phyloP scores from a whole-genome alignment of 352 stramenopile genomes.

The Pythium brassicae region DNA sequence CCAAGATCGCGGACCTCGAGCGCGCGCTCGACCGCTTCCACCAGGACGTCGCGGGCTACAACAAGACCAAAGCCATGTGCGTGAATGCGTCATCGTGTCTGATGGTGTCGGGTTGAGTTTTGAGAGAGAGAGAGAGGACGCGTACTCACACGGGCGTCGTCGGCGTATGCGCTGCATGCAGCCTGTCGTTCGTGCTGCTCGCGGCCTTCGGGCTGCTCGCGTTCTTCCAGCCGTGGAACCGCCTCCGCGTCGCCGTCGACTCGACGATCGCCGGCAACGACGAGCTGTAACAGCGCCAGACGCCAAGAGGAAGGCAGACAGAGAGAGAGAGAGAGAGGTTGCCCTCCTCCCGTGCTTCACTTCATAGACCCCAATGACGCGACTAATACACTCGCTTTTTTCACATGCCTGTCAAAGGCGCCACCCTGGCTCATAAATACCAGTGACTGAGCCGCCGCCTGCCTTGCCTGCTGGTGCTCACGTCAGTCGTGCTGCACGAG shows the following conservation, averaged over 20 bases:
- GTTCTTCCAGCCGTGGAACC: slow-evolving; percentile 73
- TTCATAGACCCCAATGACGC: no score
- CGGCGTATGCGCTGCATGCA: slow-evolving; percentile 3
- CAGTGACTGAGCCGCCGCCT: no score
- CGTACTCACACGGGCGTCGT: background rate
- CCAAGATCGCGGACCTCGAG: slow-evolving; percentile 67
- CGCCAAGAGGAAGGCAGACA: no score
- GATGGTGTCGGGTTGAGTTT: no score
- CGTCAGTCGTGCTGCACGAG: slow-evolving; percentile 22
- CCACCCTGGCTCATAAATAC: no score
- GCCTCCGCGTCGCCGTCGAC: background rate
- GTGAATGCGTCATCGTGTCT: slow-evolving; percentile 3
- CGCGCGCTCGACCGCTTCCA: slow-evolving; percentile 77
- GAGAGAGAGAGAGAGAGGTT: background rate
- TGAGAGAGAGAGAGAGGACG: background rate
- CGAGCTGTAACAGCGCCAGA: no score
- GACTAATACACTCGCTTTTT: no score
- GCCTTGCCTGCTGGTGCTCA: slow-evolving; percentile 6
- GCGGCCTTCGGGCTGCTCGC: slow-evolving; percentile 60
- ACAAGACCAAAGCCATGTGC: slow-evolving; percentile 75
- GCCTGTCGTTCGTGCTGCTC: slow-evolving; percentile 38
- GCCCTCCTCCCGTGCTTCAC: slow-evolving; percentile 3
- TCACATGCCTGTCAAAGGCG: no score
- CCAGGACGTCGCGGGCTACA: slow-evolving; percentile 67
- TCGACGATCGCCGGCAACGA: slow-evolving; percentile 22